A percentile compares a stretch with the other conserved stretches of the same genome.
phyloP scores from a whole-genome alignment of 208 protist genomes.

The Trypanosoma brucei region DNA sequence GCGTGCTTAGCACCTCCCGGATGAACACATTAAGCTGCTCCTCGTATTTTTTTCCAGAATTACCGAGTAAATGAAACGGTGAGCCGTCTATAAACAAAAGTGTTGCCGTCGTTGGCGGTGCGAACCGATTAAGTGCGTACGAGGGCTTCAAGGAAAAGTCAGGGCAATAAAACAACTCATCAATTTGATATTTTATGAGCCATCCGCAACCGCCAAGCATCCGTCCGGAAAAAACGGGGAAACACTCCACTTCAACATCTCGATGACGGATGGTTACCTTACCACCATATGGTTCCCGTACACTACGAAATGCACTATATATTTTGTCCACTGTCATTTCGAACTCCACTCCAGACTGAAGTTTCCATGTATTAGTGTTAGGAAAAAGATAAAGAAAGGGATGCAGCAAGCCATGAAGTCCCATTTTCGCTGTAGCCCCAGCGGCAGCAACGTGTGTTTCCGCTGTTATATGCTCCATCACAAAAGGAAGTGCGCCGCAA shows the following conservation, averaged over 20 bases:
- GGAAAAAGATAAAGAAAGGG: constrained; percentile 77
- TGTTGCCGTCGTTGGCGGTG: constrained; percentile 64
- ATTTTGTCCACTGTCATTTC: constrained; percentile 75
- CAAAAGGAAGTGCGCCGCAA: constrained; percentile 83
- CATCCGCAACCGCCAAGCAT: constrained; percentile 79
- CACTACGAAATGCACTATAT: constrained; percentile 79
- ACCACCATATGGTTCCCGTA: constrained; percentile 72
- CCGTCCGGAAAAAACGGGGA: constrained; percentile 56
- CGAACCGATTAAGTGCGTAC: constrained; percentile 64
- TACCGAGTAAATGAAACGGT: constrained; percentile 27
- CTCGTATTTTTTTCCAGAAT: constrained; percentile 33
- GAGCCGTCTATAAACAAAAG: constrained; percentile 65
- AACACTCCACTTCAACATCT: constrained; percentile 61
- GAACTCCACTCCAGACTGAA: constrained; percentile 38
- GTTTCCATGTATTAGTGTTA: constrained; percentile 45
- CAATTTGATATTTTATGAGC: constrained; percentile 85
- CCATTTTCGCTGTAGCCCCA: constrained; percentile 70
- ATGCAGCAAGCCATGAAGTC: constrained; percentile 70
- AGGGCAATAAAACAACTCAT: constrained; percentile 87
- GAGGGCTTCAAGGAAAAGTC: constrained; percentile 80
- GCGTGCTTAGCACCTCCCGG: constrained; percentile 68
- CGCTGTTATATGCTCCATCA: constrained; percentile 60
- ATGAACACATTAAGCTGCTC: constrained; percentile 74
- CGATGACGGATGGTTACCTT: constrained; percentile 56
- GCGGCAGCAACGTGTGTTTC: constrained; percentile 62